These are phyloP conservation scores for Leccinum pellstonianum DNA, from an alignment of 768 basidiomycete species.

Conservation along the genomic window DNA sequence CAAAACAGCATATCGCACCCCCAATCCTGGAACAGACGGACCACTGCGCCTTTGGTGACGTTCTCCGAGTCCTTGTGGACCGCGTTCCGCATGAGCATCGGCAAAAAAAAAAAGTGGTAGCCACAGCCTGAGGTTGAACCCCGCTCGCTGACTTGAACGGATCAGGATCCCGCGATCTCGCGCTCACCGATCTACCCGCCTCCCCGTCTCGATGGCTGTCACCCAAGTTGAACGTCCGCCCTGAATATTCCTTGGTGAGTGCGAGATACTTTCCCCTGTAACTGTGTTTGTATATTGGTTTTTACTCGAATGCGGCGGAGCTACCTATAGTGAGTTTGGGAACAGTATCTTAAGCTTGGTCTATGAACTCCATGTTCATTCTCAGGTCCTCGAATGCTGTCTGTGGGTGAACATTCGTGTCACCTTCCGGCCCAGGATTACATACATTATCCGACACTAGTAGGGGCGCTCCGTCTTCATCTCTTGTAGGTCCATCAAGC, in stretches of 20 bases:
- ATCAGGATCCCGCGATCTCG: too few species aligned
- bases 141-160: conserved; percentile 3
- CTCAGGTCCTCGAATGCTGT: neutral
- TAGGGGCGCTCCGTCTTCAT: neutral
- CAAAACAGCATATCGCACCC: neutral
- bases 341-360: neutral
- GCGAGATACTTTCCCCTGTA: neutral
- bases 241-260: neutral
- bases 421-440: neutral
- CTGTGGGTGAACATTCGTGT: neutral
- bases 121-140: neutral
- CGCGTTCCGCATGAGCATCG: neutral
- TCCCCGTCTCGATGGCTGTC: neutral
- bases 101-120: neutral
- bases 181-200: neutral
- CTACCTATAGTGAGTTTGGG: neutral
- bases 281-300: neutral
- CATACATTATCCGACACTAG: neutral
- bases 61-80: neutral
- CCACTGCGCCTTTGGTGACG: neutral
- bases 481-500: neutral
- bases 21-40: neutral
- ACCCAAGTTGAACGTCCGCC: neutral
- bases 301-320: neutral
- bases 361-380: neutral